phyloP scores from a whole-genome alignment of 2,329 filamentous ascomycete species.

The Aspergillus bombycis region DNA sequence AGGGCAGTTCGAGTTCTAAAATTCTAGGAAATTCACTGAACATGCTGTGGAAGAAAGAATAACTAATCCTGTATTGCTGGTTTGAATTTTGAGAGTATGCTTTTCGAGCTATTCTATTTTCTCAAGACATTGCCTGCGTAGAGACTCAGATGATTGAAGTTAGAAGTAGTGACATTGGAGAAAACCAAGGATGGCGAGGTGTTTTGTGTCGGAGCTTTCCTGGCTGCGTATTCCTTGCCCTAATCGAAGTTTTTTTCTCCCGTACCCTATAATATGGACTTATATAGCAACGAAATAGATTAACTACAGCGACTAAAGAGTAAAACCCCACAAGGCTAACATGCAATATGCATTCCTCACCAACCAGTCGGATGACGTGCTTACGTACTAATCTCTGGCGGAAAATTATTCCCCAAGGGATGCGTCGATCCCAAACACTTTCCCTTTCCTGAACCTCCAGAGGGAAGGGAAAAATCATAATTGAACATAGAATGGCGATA shows the following conservation, averaged over 20 bases:
- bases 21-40: no score
- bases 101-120: no score
- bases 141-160: no score
- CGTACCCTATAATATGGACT: not conserved
- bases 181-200: no score
- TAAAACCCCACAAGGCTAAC: not conserved
- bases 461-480: not conserved
- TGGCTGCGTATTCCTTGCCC: not conserved
- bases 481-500: not conserved
- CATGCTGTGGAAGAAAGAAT: no score
- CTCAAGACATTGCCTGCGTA: no score
- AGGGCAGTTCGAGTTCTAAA: no score
- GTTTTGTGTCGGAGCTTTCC: no score
- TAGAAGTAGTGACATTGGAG: no score
- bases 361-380: not conserved
- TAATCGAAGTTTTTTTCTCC: not conserved
- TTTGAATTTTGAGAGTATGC: no score
- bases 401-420: not conserved
- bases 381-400: not conserved
- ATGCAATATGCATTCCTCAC: not conserved
- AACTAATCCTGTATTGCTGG: no score
- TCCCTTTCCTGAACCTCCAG: not conserved
- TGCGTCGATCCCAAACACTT: not conserved
- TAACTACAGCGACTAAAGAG: not conserved
- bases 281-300: not conserved